A percentile compares a stretch with the other conserved stretches of the same genome.
These are phyloP conservation scores for Linnemannia elongata DNA, from an alignment of 192 early-diverging fungal genomes.

Conservation along the genomic window DNA sequence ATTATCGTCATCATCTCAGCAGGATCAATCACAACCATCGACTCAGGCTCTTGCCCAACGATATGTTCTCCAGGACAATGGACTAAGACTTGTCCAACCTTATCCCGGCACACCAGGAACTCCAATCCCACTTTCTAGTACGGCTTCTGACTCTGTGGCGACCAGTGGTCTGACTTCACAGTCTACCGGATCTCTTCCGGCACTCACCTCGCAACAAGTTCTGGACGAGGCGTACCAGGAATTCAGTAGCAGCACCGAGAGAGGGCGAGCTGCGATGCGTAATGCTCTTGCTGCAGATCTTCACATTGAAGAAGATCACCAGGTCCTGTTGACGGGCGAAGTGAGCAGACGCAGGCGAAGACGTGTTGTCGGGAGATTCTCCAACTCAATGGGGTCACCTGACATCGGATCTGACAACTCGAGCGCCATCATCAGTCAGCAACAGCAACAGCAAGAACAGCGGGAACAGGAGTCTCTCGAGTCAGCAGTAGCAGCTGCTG, in stretches of 20 bases:
- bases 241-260: slow-evolving; percentile 30
- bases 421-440: slow-evolving; percentile 33
- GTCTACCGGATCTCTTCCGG: not conserved
- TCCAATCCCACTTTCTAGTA: not conserved
- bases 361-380: slow-evolving; percentile 25
- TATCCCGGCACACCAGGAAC: slow-evolving; percentile 18
- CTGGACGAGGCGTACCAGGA: slow-evolving; percentile 33
- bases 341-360: slow-evolving; percentile 43
- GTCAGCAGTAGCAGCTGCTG: not conserved
- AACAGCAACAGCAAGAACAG: slow-evolving; percentile 12
- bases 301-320: slow-evolving; percentile 42
- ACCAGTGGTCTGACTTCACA: not conserved
- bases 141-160: not conserved
- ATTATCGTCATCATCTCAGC: not conserved
- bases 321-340: slow-evolving; percentile 42
- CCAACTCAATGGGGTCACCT: slow-evolving; percentile 1
- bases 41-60: not conserved
- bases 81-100: slow-evolving; percentile 30
- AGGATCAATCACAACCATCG: slow-evolving; percentile 3
- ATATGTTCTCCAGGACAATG: slow-evolving; percentile 32
- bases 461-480: not conserved
- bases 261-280: slow-evolving; percentile 37
- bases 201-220: not conserved
- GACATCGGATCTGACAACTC: slow-evolving; percentile 36
- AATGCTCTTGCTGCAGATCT: slow-evolving; percentile 31